Conservation (phyloP, 257 asterid genomes). For the Solanum chiquidenum region DNA sequence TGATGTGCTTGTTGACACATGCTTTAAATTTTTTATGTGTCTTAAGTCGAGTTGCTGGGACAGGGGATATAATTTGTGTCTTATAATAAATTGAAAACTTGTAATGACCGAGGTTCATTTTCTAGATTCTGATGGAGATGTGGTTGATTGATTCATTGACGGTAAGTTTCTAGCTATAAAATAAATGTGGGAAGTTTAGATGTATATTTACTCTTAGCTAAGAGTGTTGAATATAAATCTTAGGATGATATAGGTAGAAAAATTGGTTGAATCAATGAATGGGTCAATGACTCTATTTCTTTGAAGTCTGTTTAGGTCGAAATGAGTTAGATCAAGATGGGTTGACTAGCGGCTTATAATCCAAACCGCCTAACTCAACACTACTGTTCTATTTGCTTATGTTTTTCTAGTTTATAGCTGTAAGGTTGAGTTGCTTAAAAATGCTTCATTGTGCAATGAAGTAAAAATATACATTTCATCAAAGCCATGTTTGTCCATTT, state of each 20-base stretch:
- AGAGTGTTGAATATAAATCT: background rate
- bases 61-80: background rate
- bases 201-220: background rate
- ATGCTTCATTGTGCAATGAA: background rate
- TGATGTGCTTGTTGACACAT: background rate
- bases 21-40: background rate
- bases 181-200: background rate
- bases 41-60: background rate
- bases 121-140: background rate
- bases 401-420: background rate
- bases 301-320: background rate
- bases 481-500: background rate
- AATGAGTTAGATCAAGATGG: background rate
- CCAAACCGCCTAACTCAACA: background rate
- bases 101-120: background rate
- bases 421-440: background rate
- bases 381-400: background rate
- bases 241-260: background rate
- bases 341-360: background rate
- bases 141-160: background rate
- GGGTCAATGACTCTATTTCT: background rate
- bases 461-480: background rate
- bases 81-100: background rate
- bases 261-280: background rate
- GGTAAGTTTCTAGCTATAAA: background rate